phyloP scores from a whole-genome alignment of 176 grass and related monocot genomes.

The Lolium perenne region DNA sequence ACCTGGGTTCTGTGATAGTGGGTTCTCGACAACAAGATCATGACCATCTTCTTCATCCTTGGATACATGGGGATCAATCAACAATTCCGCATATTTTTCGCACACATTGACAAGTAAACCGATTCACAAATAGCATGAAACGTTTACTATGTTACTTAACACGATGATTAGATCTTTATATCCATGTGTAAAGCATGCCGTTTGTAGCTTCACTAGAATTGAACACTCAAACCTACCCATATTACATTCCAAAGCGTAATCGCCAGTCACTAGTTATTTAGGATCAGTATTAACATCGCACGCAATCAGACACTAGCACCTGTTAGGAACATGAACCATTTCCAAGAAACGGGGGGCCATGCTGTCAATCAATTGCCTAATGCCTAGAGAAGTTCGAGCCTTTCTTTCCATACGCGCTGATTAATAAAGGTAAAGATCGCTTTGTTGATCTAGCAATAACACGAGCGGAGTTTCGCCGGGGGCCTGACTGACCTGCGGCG shows the following conservation, averaged over 20 bases:
- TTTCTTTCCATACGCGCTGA: background rate
- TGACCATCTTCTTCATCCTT: constrained; percentile 75
- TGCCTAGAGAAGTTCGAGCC: background rate
- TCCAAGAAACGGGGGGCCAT: background rate
- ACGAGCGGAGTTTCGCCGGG: background rate
- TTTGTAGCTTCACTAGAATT: background rate
- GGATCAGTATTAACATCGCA: background rate
- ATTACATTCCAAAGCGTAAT: no score
- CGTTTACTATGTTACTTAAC: background rate
- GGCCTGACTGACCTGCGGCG: constrained; percentile 74
- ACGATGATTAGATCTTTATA: background rate
- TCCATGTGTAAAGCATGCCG: background rate
- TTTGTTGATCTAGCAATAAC: background rate
- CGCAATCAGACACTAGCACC: constrained; percentile 9
- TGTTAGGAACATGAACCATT: background rate
- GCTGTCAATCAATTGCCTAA: background rate
- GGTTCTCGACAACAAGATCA: constrained; percentile 75
- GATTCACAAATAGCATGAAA: background rate
- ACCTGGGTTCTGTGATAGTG: constrained; percentile 94
- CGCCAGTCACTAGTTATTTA: background rate
- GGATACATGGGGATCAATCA: constrained; percentile 87
- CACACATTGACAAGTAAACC: background rate
- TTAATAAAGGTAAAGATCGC: background rate
- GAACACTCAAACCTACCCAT: background rate
- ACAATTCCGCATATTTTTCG: background rate